These are phyloP conservation scores for Phytopythium ostracodes DNA, from an alignment of 352 stramenopile genomes.

Conservation along the genomic window DNA sequence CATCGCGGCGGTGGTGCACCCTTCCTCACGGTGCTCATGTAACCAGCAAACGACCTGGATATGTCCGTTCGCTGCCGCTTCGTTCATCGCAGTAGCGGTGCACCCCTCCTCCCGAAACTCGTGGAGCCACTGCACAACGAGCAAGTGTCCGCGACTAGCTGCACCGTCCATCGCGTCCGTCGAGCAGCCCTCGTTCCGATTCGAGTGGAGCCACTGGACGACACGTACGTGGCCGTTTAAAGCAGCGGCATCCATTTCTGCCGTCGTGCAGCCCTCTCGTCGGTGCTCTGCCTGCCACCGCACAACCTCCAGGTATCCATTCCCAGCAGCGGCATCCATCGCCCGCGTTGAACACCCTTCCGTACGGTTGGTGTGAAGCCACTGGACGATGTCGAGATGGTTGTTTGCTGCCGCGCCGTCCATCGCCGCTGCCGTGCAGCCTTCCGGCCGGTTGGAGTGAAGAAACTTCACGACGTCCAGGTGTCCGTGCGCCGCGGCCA, in stretches of 20 bases:
- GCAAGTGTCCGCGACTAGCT: background rate
- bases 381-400: background rate
- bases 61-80: slow-evolving; percentile 20
- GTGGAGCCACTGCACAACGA: slow-evolving; percentile 12
- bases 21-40: slow-evolving; percentile 9
- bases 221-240: background rate
- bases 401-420: background rate
- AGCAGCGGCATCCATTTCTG: background rate
- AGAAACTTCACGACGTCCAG: background rate
- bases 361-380: background rate
- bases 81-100: slow-evolving; percentile 26
- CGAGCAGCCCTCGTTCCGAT: background rate
- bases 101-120: slow-evolving; percentile 9
- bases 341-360: background rate
- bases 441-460: background rate
- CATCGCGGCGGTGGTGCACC: slow-evolving; percentile 16
- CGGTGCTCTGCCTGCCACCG: background rate
- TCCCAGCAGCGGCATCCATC: background rate
- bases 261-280: background rate
- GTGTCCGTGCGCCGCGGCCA: background rate
- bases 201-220: background rate
- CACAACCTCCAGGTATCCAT: background rate
- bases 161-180: background rate
- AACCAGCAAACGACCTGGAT: slow-evolving; percentile 17
- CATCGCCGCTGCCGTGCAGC: background rate